These are phyloP conservation scores for Malassezia obtusa DNA, from an alignment of 1,284 basidiomycete species.

Conservation along the genomic window DNA sequence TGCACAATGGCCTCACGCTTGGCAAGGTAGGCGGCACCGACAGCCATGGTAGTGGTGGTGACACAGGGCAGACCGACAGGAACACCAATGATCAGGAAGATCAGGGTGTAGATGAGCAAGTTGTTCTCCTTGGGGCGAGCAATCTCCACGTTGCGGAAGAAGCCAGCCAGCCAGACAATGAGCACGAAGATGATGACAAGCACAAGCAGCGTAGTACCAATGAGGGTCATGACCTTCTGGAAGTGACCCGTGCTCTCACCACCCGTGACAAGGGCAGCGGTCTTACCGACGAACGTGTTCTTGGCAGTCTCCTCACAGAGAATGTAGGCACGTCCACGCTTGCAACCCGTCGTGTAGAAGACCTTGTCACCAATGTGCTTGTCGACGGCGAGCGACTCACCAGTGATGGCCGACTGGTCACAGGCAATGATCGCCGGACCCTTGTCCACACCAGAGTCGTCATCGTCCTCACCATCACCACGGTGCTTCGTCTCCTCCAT, in stretches of 20 bases:
- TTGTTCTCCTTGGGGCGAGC: conserved; percentile 52
- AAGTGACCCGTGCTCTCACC: conserved; percentile 52
- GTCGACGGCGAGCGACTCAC: conserved; percentile 55
- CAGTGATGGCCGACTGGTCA: conserved; percentile 55
- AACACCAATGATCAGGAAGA: conserved; percentile 55
- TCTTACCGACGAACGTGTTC: conserved; percentile 53
- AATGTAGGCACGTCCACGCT: conserved; percentile 54
- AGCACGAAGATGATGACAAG: conserved; percentile 54
- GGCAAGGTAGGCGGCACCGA: conserved; percentile 56
- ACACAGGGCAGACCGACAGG: conserved; percentile 55
- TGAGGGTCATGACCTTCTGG: conserved; percentile 53
- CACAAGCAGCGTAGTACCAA: conserved; percentile 54
- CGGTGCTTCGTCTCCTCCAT: conserved; percentile 36
- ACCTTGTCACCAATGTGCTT: conserved; percentile 55
- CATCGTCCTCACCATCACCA: conserved; percentile 45
- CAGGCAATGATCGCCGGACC: conserved; percentile 54
- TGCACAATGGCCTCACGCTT: conserved; percentile 57
- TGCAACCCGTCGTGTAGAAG: conserved; percentile 51
- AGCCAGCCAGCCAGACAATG: conserved; percentile 51
- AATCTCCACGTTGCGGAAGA: conserved; percentile 53
- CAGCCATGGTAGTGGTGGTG: conserved; percentile 55
- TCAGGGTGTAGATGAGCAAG: conserved; percentile 53
- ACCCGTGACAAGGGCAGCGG: conserved; percentile 51
- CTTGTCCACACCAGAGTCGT: conserved; percentile 50
- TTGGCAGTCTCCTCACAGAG: conserved; percentile 53